phyloP scores from a whole-genome alignment of 2,329 filamentous ascomycete genomes.

The Aureobasidium sp. region DNA sequence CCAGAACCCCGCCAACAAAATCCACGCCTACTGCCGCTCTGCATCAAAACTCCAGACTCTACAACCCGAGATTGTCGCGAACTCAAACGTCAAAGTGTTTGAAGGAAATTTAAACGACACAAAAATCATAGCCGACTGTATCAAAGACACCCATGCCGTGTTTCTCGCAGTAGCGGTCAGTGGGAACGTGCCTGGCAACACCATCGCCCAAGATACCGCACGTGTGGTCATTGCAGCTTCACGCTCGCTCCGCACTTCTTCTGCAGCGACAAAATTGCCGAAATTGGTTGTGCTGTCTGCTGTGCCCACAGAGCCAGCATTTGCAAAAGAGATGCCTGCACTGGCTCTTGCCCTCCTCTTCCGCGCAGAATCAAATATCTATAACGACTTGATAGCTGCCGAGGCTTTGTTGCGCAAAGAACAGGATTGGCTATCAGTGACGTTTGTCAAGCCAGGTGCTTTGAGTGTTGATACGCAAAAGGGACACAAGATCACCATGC shows the following conservation, averaged over 20 bases:
- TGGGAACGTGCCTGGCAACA: constrained; percentile 39
- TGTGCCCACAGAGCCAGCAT: constrained; percentile 33
- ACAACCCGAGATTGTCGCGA: constrained; percentile 28
- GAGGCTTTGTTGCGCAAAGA: constrained; percentile 35
- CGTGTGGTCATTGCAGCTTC: constrained; percentile 32
- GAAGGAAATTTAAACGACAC: constrained; percentile 37
- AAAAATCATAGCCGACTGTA: constrained; percentile 31
- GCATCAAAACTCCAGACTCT: constrained; percentile 31
- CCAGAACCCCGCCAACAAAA: constrained; percentile 21
- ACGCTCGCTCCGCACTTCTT: constrained; percentile 20
- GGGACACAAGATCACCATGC: constrained; percentile 38
- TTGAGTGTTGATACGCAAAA: constrained; percentile 32
- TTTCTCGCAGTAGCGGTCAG: constrained; percentile 38
- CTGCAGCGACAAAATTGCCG: constrained; percentile 23
- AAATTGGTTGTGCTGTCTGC: constrained; percentile 40
- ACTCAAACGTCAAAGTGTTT: constrained; percentile 35
- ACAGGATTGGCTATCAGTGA: constrained; percentile 32
- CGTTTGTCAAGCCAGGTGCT: constrained; percentile 40
- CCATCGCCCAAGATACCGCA: constrained; percentile 32
- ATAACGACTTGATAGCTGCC: constrained; percentile 32
- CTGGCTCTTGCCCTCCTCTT: constrained; percentile 28
- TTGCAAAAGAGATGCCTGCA: constrained; percentile 28
- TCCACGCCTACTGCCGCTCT: constrained; percentile 42
- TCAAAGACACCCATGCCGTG: constrained; percentile 31
- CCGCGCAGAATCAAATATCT: constrained; percentile 31